Conservation (phyloP, 768 basidiomycete species). For the Leccinum pellstonianum region DNA sequence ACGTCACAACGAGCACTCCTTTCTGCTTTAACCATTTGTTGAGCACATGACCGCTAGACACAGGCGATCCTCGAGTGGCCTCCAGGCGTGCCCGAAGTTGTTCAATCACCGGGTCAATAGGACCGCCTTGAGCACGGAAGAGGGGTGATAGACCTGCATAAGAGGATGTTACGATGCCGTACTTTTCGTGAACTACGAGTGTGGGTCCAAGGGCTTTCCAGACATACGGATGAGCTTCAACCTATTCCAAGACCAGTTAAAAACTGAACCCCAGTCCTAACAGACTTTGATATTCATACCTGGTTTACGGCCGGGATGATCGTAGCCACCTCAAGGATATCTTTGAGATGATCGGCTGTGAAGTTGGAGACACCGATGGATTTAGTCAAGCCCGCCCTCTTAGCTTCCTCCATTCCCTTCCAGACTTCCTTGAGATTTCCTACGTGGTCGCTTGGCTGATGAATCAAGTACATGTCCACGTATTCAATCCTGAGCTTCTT, state of each 20-base stretch:
- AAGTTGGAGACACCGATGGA: constrained; percentile 60
- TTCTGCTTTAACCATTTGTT: constrained; percentile 32
- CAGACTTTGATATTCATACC: constrained; percentile 25
- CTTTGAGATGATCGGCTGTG: constrained; percentile 41
- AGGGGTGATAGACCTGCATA: constrained; percentile 43
- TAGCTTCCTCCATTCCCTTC: constrained; percentile 59
- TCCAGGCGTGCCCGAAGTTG: constrained; percentile 33
- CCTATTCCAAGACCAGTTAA: constrained; percentile 26
- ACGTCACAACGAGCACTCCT: constrained; percentile 33
- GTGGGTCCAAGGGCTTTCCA: constrained; percentile 40
- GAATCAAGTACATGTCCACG: constrained; percentile 67
- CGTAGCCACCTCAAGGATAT: constrained; percentile 43
- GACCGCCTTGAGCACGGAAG: constrained; percentile 35
- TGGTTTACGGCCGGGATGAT: constrained; percentile 55
- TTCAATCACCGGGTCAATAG: constrained; percentile 39
- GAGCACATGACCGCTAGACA: constrained; percentile 32
- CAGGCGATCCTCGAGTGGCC: constrained; percentile 22
- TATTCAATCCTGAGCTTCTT: constrained; percentile 51
- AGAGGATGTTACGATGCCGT: constrained; percentile 40
- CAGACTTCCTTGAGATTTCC: constrained; percentile 53
- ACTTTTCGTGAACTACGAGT: constrained; percentile 34
- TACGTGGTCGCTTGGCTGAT: constrained; percentile 39
- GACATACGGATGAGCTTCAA: constrained; percentile 56
- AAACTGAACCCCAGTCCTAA: background rate
- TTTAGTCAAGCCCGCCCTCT: constrained; percentile 40